A percentile compares a stretch with the other conserved stretches of the same genome.
Evolutionary conservation across 1,284 basidiomycete species (phyloP).

Genomic region (Cronartium quercuum): DNA sequence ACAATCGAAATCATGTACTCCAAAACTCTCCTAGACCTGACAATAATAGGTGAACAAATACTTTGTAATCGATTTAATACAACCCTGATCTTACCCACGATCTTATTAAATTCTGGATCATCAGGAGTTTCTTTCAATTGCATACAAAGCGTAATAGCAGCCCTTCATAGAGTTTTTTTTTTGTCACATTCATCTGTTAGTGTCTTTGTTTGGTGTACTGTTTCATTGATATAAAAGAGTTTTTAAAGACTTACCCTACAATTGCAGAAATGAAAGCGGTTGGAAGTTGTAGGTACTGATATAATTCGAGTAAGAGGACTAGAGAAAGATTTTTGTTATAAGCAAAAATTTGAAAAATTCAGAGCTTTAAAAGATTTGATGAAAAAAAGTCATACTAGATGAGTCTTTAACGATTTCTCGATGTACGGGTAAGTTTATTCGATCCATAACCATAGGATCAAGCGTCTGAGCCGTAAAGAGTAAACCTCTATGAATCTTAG

Average conservation of each 20-base stretch:
- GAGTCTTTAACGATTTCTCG: slow-evolving; percentile 21
- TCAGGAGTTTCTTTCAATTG: slow-evolving; percentile 17
- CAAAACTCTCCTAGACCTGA: slow-evolving; percentile 22
- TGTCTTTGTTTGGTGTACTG: not conserved
- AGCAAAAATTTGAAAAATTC: not conserved
- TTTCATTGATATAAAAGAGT: not conserved
- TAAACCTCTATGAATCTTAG: slow-evolving; percentile 34
- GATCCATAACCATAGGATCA: not conserved
- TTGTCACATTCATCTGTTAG: not conserved
- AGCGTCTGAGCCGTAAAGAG: slow-evolving; percentile 14
- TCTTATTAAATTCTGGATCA: slow-evolving; percentile 6
- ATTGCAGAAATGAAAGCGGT: slow-evolving; percentile 38
- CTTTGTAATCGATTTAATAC: slow-evolving; percentile 24
- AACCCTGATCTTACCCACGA: slow-evolving; percentile 12
- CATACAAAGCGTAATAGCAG: slow-evolving; percentile 28
- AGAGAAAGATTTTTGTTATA: not conserved
- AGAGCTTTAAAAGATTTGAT: not conserved
- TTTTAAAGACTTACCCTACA: slow-evolving; percentile 6
- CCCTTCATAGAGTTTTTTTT: slow-evolving; percentile 1
- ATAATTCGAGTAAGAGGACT: slow-evolving; percentile 31
- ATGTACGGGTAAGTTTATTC: slow-evolving; percentile 28
- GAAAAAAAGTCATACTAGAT: not conserved
- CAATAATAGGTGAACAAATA: slow-evolving; percentile 31
- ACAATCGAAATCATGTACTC: slow-evolving; percentile 17
- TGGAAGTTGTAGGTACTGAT: slow-evolving; percentile 28